A percentile compares a stretch with the other conserved stretches of the same genome.
phyloP scores from a whole-genome alignment of 23 red algal species.

The Gracilaria gracilis region DNA sequence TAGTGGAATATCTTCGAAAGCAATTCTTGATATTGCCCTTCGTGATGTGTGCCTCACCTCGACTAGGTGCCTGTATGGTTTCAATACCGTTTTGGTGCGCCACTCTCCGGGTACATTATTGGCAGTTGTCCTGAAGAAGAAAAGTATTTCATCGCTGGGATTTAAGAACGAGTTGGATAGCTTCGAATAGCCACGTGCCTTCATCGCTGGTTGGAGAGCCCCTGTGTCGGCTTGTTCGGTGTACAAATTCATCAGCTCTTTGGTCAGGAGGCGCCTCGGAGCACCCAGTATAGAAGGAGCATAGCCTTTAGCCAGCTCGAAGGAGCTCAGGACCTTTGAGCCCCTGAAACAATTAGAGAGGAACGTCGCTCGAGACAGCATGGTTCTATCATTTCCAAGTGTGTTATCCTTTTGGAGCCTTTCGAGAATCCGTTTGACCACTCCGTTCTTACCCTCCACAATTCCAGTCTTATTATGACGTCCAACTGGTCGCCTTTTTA shows the following conservation, averaged over 20 bases:
- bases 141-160: background rate
- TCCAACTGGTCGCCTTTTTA: background rate
- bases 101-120: conserved; percentile 13
- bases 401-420: background rate
- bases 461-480: conserved; percentile 7
- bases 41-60: background rate
- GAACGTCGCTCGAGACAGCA: background rate
- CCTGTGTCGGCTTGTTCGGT: too few relatives aligned
- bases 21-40: background rate
- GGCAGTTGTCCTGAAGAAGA: too few relatives aligned
- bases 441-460: background rate
- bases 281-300: background rate
- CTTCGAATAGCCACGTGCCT: too few relatives aligned
- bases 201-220: too few relatives aligned
- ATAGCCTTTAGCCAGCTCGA: background rate
- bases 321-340: conserved; percentile 6
- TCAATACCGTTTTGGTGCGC: background rate
- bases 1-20: conserved; percentile 39
- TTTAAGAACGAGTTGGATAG: too few relatives aligned
- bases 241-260: too few relatives aligned
- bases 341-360: too few relatives aligned
- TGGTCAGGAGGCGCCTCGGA: too few relatives aligned
- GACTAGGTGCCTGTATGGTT: conserved; percentile 6
- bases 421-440: background rate
- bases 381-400: background rate